These are phyloP conservation scores for Yarrowia osloensis DNA, from an alignment of 805 yeast species.

Conservation along the genomic window DNA sequence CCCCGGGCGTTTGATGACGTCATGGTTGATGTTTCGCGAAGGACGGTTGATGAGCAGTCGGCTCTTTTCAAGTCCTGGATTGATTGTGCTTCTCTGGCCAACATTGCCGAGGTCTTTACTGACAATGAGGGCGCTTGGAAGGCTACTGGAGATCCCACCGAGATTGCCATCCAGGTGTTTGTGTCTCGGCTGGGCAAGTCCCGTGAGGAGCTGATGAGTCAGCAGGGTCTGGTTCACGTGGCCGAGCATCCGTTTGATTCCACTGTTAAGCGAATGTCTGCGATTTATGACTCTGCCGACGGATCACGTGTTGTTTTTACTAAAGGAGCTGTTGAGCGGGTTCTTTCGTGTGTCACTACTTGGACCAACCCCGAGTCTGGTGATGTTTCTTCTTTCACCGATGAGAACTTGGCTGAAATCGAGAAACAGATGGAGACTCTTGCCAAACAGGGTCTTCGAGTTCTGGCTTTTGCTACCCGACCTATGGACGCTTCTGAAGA, in stretches of 20 bases:
- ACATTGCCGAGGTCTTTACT: constrained; percentile 61
- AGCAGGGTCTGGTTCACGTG: constrained; percentile 44
- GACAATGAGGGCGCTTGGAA: constrained; percentile 54
- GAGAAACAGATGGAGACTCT: constrained; percentile 59
- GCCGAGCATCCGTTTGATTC: constrained; percentile 78
- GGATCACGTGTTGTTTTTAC: constrained; percentile 46
- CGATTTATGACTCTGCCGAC: constrained; percentile 47
- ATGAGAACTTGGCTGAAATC: constrained; percentile 46
- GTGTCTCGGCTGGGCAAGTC: constrained; percentile 54
- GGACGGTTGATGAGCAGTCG: neutral
- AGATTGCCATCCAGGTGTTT: constrained; percentile 82
- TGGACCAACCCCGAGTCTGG: constrained; percentile 50
- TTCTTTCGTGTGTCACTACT: constrained; percentile 55
- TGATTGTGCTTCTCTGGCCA: constrained; percentile 71
- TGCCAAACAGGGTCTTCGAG: constrained; percentile 69
- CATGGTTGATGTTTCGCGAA: neutral
- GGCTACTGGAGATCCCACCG: constrained; percentile 89
- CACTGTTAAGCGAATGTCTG: constrained; percentile 70
- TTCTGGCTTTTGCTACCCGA: constrained; percentile 65
- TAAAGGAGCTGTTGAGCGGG: constrained; percentile 78
- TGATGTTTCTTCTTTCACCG: constrained; percentile 34
- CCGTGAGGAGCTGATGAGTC: constrained; percentile 46
- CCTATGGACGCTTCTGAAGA: constrained; percentile 41
- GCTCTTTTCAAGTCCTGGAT: constrained; percentile 54
- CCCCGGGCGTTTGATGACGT: constrained; percentile 20